A percentile compares a stretch with the other conserved stretches of the same genome.
These are phyloP conservation scores for Lentinula novae-zelandiae DNA, from an alignment of 1,284 basidiomycete genomes.

Conservation along the genomic window DNA sequence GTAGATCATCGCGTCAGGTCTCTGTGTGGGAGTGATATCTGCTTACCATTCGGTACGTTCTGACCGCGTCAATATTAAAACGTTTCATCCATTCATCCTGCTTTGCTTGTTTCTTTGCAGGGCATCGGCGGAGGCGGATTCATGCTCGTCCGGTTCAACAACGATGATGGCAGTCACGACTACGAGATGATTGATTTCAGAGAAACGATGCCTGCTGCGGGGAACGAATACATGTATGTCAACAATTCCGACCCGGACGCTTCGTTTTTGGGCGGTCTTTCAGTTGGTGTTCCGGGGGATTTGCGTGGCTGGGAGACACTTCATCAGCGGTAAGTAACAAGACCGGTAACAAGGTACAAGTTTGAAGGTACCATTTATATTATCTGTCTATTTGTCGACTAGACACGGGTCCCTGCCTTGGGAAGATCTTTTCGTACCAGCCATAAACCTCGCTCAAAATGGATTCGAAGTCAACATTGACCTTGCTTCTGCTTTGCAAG, in stretches of 20 bases:
- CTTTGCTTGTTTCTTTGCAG: background rate
- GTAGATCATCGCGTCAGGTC: conserved; percentile 42
- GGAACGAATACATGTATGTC: conserved; percentile 44
- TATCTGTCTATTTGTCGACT: background rate
- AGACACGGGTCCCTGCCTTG: conserved; percentile 41
- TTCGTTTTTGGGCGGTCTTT: conserved; percentile 48
- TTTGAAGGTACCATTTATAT: background rate
- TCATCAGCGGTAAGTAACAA: conserved; percentile 30
- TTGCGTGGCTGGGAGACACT: conserved; percentile 46
- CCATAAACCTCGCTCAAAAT: conserved; percentile 40
- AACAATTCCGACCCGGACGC: conserved; percentile 16
- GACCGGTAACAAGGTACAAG: background rate
- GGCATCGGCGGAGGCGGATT: conserved; percentile 21
- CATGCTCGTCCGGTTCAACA: conserved; percentile 39
- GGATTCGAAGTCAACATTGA: conserved; percentile 42
- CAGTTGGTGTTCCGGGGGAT: conserved; percentile 54
- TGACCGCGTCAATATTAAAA: background rate
- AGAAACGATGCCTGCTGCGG: conserved; percentile 42
- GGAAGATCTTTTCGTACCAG: conserved; percentile 42
- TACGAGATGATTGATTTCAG: conserved; percentile 46
- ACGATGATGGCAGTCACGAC: conserved; percentile 15
- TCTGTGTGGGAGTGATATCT: conserved; percentile 43
- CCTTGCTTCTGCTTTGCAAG: conserved; percentile 31
- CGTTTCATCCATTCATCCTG: background rate
- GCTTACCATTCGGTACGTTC: conserved; percentile 21